Evolutionary conservation across 108 stramenopile genomes (phyloP), one percentile per base, ranked within the genome.

Genomic region (Nitzschia putrida): DNA sequence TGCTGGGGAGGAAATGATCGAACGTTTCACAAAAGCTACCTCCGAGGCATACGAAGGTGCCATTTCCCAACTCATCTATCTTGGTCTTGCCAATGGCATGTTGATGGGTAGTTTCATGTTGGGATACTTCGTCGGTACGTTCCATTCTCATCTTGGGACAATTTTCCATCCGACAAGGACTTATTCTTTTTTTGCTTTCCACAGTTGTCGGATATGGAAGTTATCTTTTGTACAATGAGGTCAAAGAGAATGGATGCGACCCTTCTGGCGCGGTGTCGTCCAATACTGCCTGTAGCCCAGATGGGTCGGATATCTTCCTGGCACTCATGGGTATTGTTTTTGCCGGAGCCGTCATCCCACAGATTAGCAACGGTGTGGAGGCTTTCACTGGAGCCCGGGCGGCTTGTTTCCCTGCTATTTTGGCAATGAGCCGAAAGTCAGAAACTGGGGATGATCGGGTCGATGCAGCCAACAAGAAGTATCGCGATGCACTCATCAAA

Each of bases 51-150:
- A 70, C 25, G 54, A 74, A n/a, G 78, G 64, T 14, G 73, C 84
- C 26, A 50, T 68, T 26, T 44, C 56, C 12, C 64, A 67, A 41
- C 39, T 61, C 9, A 24, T 55, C 24, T 71, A 39, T 56, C 34
- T 83, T 26, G 84, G 84, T 43, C 38, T 85, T n/a, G 80, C 78
- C 13, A 85, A 79, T 61, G 84, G 84, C 54, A n/a, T 60, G 16
- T 43, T 81, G 24, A 81, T 81, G 80, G 71, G 29, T 18, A 61
- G 60, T 29, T 77, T 73, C 54, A 68, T 72, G 51, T 21, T 77
- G 23, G 60, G 55, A 0, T 78, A 78, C 42, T 12, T 70, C 14
- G 69, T 58, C 13, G 47, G 47, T 49, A 10, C 44, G 18, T 26
- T 65, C 34, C 76, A 71, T 42, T 74, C 29, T 53, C 26, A 20